Evolutionary conservation across 148 eudicot species (phyloP).

Genomic region (Polygonum aviculare): DNA sequence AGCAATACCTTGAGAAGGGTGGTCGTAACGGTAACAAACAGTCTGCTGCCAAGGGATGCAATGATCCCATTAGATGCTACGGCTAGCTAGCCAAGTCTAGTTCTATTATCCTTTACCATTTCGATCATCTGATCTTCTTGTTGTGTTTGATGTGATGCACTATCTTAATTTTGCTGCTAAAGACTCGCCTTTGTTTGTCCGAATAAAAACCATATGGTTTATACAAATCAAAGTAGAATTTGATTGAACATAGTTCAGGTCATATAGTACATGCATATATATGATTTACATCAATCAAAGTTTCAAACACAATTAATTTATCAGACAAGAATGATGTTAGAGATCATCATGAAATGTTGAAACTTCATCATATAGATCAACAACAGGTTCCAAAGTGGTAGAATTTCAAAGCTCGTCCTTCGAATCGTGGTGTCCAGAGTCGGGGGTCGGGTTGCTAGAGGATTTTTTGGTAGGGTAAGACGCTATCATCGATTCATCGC

Average conservation of each 20-base stretch:
- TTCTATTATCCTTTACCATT: neutral
- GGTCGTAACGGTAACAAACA: conserved; percentile 61
- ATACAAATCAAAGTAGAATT: neutral
- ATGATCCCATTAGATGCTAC: conserved; percentile 81
- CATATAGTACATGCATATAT: neutral
- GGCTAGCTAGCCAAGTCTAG: conserved; percentile 34
- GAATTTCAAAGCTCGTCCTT: conserved; percentile 42
- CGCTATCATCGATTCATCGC: conserved; percentile 71
- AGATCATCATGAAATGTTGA: neutral
- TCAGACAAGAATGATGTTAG: neutral
- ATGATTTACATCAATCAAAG: neutral
- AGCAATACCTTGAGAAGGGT: conserved; percentile 87
- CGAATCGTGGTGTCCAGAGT: neutral
- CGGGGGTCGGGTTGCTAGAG: conserved; percentile 29
- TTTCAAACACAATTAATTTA: neutral
- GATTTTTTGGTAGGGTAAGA: conserved; percentile 62
- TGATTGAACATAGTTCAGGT: neutral
- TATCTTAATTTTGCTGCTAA: neutral
- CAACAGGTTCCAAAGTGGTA: neutral
- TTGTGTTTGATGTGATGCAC: neutral
- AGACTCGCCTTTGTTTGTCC: neutral
- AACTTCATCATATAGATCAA: neutral
- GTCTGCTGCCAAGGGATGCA: conserved; percentile 82
- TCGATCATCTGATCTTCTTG: neutral
- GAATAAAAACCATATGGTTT: neutral